Evolutionary conservation across 805 yeast genomes (phyloP).

Genomic region (Starmera amethionina): DNA sequence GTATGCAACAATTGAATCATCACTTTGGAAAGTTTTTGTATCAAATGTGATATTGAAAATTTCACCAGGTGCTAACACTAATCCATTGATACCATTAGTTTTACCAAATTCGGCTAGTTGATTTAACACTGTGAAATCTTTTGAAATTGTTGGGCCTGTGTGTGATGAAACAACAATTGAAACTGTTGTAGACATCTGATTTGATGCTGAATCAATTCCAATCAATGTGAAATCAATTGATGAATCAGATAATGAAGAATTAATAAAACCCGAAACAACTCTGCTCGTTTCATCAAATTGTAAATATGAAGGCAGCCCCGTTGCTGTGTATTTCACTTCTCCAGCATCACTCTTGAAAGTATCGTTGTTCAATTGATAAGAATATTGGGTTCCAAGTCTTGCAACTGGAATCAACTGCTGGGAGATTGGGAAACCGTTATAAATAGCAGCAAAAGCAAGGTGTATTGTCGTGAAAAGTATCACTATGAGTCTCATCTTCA

Average conservation of each 20-base stretch:
- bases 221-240: conserved; percentile 39
- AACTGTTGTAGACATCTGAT: conserved; percentile 36
- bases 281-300: conserved; percentile 52
- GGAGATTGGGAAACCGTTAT: conserved; percentile 65
- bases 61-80: conserved; percentile 65
- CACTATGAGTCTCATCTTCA: no score
- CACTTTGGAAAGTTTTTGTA: conserved; percentile 44
- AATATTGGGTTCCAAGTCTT: conserved; percentile 48
- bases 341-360: conserved; percentile 48
- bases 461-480: no score
- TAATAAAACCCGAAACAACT: conserved; percentile 63
- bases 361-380: conserved; percentile 57
- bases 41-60: conserved; percentile 58
- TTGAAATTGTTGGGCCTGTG: conserved; percentile 42
- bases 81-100: conserved; percentile 68
- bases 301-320: conserved; percentile 70
- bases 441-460: conserved; percentile 31
- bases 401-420: conserved; percentile 88
- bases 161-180: conserved; percentile 49
- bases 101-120: conserved; percentile 57
- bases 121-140: conserved; percentile 32
- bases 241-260: conserved; percentile 31
- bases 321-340: conserved; percentile 43
- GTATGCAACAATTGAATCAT: conserved; percentile 48
- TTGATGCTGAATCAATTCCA: conserved; percentile 55